A percentile compares a stretch with the other conserved stretches of the same genome.
Evolutionary conservation across 805 yeast species (phyloP).

Genomic region (Candida qinlingensis): DNA sequence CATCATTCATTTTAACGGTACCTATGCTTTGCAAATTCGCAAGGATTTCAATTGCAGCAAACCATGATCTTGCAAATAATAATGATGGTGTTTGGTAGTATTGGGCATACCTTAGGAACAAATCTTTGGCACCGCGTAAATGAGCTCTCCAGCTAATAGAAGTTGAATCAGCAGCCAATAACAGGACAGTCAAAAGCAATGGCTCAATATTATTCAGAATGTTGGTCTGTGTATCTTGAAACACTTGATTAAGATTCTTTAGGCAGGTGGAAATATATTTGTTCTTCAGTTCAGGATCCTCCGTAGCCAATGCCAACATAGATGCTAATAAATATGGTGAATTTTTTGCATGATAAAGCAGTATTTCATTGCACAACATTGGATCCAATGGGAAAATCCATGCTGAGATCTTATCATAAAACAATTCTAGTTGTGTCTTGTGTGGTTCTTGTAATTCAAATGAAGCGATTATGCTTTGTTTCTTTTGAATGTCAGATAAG

Average conservation of each 20-base stretch:
- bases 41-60: slow-evolving; percentile 47
- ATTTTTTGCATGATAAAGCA: slow-evolving; percentile 41
- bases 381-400: slow-evolving; percentile 25
- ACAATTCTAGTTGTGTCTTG: slow-evolving; percentile 17
- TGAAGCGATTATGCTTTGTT: slow-evolving; percentile 18
- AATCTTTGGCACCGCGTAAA: slow-evolving; percentile 58
- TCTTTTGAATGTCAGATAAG: slow-evolving; percentile 14
- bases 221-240: slow-evolving; percentile 32
- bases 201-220: slow-evolving; percentile 56
- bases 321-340: slow-evolving; percentile 53
- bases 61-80: slow-evolving; percentile 50
- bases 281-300: slow-evolving; percentile 30
- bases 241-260: slow-evolving; percentile 34
- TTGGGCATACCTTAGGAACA: slow-evolving; percentile 43
- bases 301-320: slow-evolving; percentile 52
- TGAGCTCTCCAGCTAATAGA: slow-evolving; percentile 59
- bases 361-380: slow-evolving; percentile 46
- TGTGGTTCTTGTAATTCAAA: slow-evolving; percentile 21
- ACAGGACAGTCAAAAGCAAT: slow-evolving; percentile 55
- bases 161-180: slow-evolving; percentile 57
- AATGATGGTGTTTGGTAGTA: slow-evolving; percentile 28
- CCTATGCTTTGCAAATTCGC: slow-evolving; percentile 54
- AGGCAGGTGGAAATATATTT: slow-evolving; percentile 47
- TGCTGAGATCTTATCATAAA: slow-evolving; percentile 20
- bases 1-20: slow-evolving; percentile 43